Conservation (phyloP, 768 basidiomycete species). For the Butyriboletus loyo region DNA sequence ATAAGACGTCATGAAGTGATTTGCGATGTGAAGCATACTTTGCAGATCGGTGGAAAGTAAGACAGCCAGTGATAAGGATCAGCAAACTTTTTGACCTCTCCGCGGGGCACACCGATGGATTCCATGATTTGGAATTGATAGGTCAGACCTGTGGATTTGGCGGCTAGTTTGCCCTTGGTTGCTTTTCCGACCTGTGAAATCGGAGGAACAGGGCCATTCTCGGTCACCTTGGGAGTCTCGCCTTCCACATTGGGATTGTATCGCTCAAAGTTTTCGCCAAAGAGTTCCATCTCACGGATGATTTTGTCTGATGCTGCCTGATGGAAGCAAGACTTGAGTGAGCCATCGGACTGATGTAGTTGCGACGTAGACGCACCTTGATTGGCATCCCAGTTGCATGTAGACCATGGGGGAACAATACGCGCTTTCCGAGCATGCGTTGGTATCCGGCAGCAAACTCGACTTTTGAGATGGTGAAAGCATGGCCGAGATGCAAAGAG, state of each 20-base stretch:
- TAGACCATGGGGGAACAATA: conserved; percentile 95
- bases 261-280: conserved; percentile 83
- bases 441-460: conserved; percentile 96
- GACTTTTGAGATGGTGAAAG: conserved; percentile 96
- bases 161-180: conserved; percentile 92
- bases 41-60: conserved; percentile 95
- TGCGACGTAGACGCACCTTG: conserved; percentile 62
- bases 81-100: conserved; percentile 94
- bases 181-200: conserved; percentile 68
- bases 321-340: neutral
- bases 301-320: conserved; percentile 98
- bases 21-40: conserved; percentile 42
- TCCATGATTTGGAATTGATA: conserved; percentile 99
- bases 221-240: conserved; percentile 38
- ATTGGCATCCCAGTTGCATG: conserved; percentile 99
- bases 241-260: conserved; percentile 45
- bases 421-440: conserved; percentile 90
- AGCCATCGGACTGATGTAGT: neutral
- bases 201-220: conserved; percentile 39
- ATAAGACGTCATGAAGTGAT: neutral
- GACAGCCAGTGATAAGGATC: conserved; percentile 92
- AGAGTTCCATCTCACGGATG: conserved; percentile 94
- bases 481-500: conserved; percentile 93
- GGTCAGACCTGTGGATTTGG: conserved; percentile 88
- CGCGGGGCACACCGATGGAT: conserved; percentile 82